Base-by-base conservation (phyloP, 805 yeast genomes). In the Pichia thaimueangensis region DNA sequence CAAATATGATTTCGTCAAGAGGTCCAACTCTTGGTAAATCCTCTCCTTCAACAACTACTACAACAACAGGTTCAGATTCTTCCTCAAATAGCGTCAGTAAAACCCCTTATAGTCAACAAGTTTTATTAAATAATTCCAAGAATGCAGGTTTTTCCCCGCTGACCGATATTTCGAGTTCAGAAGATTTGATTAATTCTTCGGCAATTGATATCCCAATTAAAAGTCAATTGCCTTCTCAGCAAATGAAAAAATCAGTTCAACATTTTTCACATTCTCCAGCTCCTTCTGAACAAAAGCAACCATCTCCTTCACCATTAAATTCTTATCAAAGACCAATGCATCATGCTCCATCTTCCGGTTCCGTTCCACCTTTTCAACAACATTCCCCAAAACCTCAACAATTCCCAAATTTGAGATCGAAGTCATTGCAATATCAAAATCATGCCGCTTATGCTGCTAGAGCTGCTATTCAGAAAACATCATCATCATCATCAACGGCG, bases 1-100 rank as follows among this genome's bases (percentile, higher is more conserved):
- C 30, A 25, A 35, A 25, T 16, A 24, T n/a, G 10, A 25, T 6
- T 27, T 31, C 36, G 7, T 30, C 37, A 3, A 33, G 32, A 13
- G 15, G 25, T 7, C 32, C 21, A 24, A 27, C 36, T 6, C 32
- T 24, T 8, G 35, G 27, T 6, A 32, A 27, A 22, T 15, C 43
- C 13, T 21, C 39, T 22, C 23, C 43, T 20, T 27, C 43, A 29
- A 32, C 42, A 27, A 27, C 42, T 12, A 23, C 35, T 11, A 32
- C 45, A 15, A 27, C 45, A 22, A 27, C 45, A 41, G 22, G 39
- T 13, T 17, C 45, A 15, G 36, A 29, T 19, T 32, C 36, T 24
- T n/a, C n/a, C n/a, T 32, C 38, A n/a, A 20, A 27, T 12, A 40
- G 42, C 23, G 6, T 31, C 4, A 24, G n/a, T 20, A 37, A 20